Evolutionary conservation across 2,329 filamentous ascomycete species (phyloP).

Genomic region (Phyllosticta citriasiana): DNA sequence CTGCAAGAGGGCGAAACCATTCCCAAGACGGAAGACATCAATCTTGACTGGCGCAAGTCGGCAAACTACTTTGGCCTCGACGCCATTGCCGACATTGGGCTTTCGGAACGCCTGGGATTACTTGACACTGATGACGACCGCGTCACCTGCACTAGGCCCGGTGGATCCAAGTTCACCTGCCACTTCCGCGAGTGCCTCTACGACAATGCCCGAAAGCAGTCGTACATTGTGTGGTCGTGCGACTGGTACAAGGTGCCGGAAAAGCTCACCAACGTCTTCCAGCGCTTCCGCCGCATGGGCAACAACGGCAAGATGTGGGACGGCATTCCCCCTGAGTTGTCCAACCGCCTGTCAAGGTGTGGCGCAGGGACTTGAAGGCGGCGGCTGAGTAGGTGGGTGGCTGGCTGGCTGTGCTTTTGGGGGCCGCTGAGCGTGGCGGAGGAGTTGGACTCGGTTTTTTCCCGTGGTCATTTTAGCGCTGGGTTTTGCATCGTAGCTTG

Average conservation of each 20-base stretch:
- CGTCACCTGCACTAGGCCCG: slow-evolving; percentile 32
- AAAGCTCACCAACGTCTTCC: slow-evolving; percentile 39
- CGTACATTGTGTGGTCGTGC: slow-evolving; percentile 41
- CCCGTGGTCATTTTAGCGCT: background rate
- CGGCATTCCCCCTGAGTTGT: slow-evolving; percentile 33
- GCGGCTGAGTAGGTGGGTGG: background rate
- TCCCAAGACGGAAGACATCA: slow-evolving; percentile 31
- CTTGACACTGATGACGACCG: slow-evolving; percentile 41
- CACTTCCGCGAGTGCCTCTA: slow-evolving; percentile 44
- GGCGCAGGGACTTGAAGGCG: slow-evolving; percentile 18
- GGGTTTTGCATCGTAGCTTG: background rate
- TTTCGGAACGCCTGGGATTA: slow-evolving; percentile 42
- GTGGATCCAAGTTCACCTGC: slow-evolving; percentile 38
- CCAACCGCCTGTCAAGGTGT: slow-evolving; percentile 30
- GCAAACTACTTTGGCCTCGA: slow-evolving; percentile 49
- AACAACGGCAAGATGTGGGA: slow-evolving; percentile 2
- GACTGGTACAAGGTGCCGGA: slow-evolving; percentile 41
- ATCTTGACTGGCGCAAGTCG: slow-evolving; percentile 42
- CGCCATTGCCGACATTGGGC: slow-evolving; percentile 47
- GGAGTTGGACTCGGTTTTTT: background rate
- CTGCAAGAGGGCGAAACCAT: slow-evolving; percentile 14
- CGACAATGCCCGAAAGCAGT: slow-evolving; percentile 41
- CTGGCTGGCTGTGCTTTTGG: background rate
- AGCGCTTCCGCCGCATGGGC: slow-evolving; percentile 27
- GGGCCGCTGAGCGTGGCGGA: background rate